Percentiles rank a stretch among this genome's conserved stretches.
These are phyloP conservation scores for Plasmodiophora brassicae DNA, from an alignment of 208 protist species.

Conservation along the genomic window DNA sequence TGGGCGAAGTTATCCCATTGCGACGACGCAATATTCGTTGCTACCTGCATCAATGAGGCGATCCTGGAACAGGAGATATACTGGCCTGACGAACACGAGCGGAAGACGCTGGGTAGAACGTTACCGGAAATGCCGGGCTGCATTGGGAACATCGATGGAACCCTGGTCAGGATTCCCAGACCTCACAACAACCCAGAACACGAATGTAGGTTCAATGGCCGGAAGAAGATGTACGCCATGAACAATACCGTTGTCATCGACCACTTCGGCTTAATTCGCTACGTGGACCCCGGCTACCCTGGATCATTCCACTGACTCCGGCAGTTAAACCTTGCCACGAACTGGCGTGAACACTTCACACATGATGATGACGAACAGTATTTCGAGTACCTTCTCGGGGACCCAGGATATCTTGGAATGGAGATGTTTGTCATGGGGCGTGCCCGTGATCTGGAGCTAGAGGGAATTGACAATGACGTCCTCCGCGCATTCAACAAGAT, in stretches of 20 bases:
- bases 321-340: too few relatives aligned
- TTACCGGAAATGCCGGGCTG: too few relatives aligned
- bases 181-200: neutral
- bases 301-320: too few relatives aligned
- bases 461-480: neutral
- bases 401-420: neutral
- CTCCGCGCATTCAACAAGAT: neutral
- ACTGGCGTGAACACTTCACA: too few relatives aligned
- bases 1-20: neutral
- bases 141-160: slow-evolving; percentile 35
- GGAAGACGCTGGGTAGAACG: too few relatives aligned
- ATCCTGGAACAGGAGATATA: too few relatives aligned
- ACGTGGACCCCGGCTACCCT: neutral
- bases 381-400: neutral
- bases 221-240: slow-evolving; percentile 2
- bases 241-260: slow-evolving; percentile 9
- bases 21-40: neutral
- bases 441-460: neutral
- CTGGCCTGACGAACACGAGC: too few relatives aligned
- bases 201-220: neutral
- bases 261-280: neutral
- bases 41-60: neutral
- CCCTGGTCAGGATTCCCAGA: neutral
- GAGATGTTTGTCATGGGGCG: neutral
- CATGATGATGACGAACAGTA: too few relatives aligned